A percentile compares a stretch with the other conserved stretches of the same genome.
Evolutionary conservation across 164 flowering plant species (phyloP).

Genomic region (Euptelea pleiosperma): DNA sequence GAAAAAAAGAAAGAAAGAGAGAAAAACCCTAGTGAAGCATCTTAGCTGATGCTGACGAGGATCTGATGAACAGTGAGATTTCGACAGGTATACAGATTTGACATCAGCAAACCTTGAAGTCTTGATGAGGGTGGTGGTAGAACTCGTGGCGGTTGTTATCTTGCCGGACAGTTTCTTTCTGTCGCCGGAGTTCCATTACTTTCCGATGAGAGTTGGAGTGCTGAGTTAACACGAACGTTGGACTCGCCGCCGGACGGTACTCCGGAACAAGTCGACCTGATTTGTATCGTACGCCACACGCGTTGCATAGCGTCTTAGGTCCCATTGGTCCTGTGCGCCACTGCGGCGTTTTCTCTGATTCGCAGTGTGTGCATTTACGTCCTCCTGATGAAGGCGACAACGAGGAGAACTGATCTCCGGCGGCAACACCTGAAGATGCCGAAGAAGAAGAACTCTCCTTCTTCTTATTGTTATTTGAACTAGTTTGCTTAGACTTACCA

Average conservation of each 20-base stretch:
- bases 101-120: conserved; percentile 46
- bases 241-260: conserved; percentile 69
- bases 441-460: conserved; percentile 11
- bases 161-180: conserved; percentile 38
- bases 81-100: background rate
- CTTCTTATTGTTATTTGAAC: too few species aligned
- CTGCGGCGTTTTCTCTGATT: conserved; percentile 68
- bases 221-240: conserved; percentile 57
- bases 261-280: conserved; percentile 70
- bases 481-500: too few species aligned
- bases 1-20: background rate
- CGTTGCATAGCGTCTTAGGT: conserved; percentile 64
- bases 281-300: conserved; percentile 65
- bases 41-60: too few species aligned
- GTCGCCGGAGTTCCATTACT: conserved; percentile 63
- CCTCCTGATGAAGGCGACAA: conserved; percentile 15
- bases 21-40: background rate
- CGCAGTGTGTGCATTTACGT: conserved; percentile 58
- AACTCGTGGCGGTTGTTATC: conserved; percentile 14
- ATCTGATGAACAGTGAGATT: background rate
- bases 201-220: conserved; percentile 68
- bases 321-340: conserved; percentile 73
- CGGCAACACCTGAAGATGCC: too few species aligned
- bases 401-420: too few species aligned
- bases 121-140: conserved; percentile 21